Evolutionary conservation across 2,329 filamentous ascomycete genomes (phyloP).

Genomic region (Chrysoporthe puriensis): DNA sequence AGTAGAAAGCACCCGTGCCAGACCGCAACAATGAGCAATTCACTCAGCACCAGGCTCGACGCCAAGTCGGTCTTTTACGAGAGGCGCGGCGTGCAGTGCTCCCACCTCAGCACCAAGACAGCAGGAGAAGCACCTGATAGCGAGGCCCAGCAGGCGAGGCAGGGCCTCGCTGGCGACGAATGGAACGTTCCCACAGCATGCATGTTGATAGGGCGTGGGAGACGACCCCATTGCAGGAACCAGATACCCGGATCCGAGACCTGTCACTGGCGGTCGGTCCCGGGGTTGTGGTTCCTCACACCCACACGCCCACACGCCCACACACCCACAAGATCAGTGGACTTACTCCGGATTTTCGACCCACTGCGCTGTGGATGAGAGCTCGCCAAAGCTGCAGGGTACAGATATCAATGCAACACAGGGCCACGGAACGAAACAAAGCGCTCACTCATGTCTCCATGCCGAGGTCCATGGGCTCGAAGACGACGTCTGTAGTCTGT

Average conservation of each 20-base stretch:
- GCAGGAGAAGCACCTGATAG: constrained; percentile 5
- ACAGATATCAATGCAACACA: not conserved
- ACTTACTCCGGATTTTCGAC: not conserved
- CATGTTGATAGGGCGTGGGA: no score
- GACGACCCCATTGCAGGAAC: not conserved
- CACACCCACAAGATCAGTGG: not conserved
- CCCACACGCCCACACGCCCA: not conserved
- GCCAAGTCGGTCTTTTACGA: not conserved
- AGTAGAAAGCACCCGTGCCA: not conserved
- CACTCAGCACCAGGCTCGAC: not conserved
- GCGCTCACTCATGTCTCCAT: not conserved
- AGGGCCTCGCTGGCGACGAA: not conserved
- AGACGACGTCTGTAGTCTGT: not conserved
- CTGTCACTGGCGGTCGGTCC: constrained; percentile 6
- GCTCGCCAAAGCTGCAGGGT: not conserved
- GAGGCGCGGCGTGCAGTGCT: not conserved
- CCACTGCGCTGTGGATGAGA: not conserved
- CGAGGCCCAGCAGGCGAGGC: not conserved
- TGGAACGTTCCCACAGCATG: not conserved
- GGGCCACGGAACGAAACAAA: not conserved
- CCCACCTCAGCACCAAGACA: not conserved
- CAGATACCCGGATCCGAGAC: not conserved
- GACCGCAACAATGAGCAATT: not conserved
- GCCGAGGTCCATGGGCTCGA: not conserved
- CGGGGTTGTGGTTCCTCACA: not conserved